phyloP scores from a whole-genome alignment of 2,329 filamentous ascomycete genomes.

The Elsinoe batatas region DNA sequence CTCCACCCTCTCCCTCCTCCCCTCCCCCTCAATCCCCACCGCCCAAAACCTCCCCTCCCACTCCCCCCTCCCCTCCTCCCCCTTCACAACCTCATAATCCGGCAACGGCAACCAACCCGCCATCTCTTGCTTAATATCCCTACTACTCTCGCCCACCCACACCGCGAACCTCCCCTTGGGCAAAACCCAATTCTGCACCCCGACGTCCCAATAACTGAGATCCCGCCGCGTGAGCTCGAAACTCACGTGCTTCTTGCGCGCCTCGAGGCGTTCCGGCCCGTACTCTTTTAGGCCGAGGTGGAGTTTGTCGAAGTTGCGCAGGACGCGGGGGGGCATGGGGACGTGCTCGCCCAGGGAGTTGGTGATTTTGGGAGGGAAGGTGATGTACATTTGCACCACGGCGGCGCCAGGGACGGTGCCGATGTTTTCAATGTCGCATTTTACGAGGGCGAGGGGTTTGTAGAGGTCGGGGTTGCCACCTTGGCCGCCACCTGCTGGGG shows the following conservation, averaged over 20 bases:
- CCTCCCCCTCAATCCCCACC: background rate
- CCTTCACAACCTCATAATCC: background rate
- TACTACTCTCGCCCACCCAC: slow-evolving; percentile 23
- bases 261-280: slow-evolving; percentile 14
- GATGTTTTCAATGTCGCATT: slow-evolving; percentile 51
- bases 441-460: slow-evolving; percentile 42
- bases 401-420: slow-evolving; percentile 45
- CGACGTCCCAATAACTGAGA: slow-evolving; percentile 29
- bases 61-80: background rate
- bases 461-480: slow-evolving; percentile 60
- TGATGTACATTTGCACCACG: slow-evolving; percentile 50
- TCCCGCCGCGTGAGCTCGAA: slow-evolving; percentile 27
- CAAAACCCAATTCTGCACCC: slow-evolving; percentile 28
- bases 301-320: slow-evolving; percentile 38
- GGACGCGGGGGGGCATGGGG: slow-evolving; percentile 39
- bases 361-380: slow-evolving; percentile 28
- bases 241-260: slow-evolving; percentile 17
- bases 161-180: slow-evolving; percentile 25
- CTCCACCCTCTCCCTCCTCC: background rate
- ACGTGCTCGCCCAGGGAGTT: slow-evolving; percentile 20
- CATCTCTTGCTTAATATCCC: slow-evolving; percentile 17
- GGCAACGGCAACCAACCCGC: slow-evolving; percentile 9
- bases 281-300: slow-evolving; percentile 18
- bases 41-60: slow-evolving; percentile 1
- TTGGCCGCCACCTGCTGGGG: slow-evolving; percentile 58